Conservation (phyloP, 2,329 filamentous ascomycete species). For the Huntiella bhutanensis region DNA sequence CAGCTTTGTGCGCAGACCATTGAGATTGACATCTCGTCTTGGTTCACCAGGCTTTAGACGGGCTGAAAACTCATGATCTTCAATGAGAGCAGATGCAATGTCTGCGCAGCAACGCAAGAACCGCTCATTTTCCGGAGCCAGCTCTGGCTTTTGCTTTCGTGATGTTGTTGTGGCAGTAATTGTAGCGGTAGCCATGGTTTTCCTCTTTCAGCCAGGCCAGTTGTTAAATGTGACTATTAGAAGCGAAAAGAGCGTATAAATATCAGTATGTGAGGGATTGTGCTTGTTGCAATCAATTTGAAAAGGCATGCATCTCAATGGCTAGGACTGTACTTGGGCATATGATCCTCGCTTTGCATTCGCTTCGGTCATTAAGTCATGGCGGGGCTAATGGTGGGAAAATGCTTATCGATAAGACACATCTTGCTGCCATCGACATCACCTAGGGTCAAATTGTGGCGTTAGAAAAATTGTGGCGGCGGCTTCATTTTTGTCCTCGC, state of each 20-base stretch:
- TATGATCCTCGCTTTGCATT: background rate
- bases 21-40: constrained; percentile 80
- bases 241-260: background rate
- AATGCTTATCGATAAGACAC: constrained; percentile 4
- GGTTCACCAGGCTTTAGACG: constrained; percentile 48
- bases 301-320: background rate
- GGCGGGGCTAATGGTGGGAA: background rate
- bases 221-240: background rate
- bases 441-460: background rate
- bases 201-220: background rate
- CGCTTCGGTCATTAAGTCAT: background rate
- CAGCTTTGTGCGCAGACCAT: constrained; percentile 66
- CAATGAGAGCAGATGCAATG: constrained; percentile 81
- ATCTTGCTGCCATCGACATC: background rate
- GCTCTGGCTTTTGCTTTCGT: constrained; percentile 52
- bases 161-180: constrained; percentile 38
- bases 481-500: background rate
- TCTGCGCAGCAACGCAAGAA: constrained; percentile 90
- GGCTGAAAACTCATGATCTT: constrained; percentile 64
- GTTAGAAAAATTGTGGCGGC: background rate
- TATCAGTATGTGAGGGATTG: background rate
- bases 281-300: background rate
- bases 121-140: constrained; percentile 83
- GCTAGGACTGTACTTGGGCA: background rate
- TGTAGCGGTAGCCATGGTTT: constrained; percentile 32